phyloP scores from a whole-genome alignment of 768 basidiomycete genomes.

The Amanita thiersii region DNA sequence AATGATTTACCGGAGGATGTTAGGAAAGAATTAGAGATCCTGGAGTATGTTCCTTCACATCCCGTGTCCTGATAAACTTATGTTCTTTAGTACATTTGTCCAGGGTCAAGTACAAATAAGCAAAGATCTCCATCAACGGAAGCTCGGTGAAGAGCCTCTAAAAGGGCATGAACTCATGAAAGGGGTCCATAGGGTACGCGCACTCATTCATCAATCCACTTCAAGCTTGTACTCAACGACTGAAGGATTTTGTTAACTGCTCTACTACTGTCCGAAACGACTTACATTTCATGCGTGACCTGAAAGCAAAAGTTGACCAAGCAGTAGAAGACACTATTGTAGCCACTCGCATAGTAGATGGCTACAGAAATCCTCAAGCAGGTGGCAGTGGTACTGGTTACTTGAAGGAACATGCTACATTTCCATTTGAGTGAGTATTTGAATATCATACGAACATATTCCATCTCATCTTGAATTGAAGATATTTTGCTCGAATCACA shows the following conservation, averaged over 20 bases:
- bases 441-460: neutral
- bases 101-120: slow-evolving; percentile 76
- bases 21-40: slow-evolving; percentile 53
- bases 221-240: slow-evolving; percentile 3
- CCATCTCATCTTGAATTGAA: slow-evolving; percentile 17
- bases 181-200: slow-evolving; percentile 52
- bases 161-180: slow-evolving; percentile 68
- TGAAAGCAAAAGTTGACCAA: slow-evolving; percentile 70
- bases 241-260: slow-evolving; percentile 57
- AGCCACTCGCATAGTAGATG: slow-evolving; percentile 71
- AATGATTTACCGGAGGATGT: slow-evolving; percentile 72
- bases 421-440: slow-evolving; percentile 70
- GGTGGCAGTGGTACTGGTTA: slow-evolving; percentile 39
- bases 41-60: slow-evolving; percentile 47
- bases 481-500: slow-evolving; percentile 68
- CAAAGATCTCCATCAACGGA: slow-evolving; percentile 69
- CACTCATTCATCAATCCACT: neutral
- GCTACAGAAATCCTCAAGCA: slow-evolving; percentile 68
- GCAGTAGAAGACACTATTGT: slow-evolving; percentile 75
- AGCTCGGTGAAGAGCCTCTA: slow-evolving; percentile 65
- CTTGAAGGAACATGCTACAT: slow-evolving; percentile 72
- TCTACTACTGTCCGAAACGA: slow-evolving; percentile 61
- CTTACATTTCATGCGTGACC: slow-evolving; percentile 54
- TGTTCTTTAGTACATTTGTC: slow-evolving; percentile 45
- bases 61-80: slow-evolving; percentile 1